Evolutionary conservation across 805 yeast species (phyloP).

Genomic region (Teunomyces kruisii): DNA sequence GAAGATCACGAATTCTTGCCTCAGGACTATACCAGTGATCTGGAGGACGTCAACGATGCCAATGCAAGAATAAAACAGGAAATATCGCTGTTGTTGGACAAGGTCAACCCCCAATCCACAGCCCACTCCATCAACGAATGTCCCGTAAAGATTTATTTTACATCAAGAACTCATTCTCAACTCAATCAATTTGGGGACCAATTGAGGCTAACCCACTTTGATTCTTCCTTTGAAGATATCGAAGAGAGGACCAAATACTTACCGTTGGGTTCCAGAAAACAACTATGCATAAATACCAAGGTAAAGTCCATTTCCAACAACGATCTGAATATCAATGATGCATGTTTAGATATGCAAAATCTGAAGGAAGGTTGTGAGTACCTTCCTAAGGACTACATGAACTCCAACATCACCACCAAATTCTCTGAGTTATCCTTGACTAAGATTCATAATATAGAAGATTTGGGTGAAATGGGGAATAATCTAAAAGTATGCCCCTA

Average conservation of each 20-base stretch:
- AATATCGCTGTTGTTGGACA: slow-evolving; percentile 46
- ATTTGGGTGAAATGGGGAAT: slow-evolving; percentile 60
- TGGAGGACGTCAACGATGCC: slow-evolving; percentile 18
- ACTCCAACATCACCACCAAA: slow-evolving; percentile 18
- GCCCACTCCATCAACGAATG: slow-evolving; percentile 24
- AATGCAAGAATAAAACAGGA: slow-evolving; percentile 43
- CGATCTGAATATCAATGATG: slow-evolving; percentile 67
- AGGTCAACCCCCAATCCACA: slow-evolving; percentile 32
- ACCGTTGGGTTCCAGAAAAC: slow-evolving; percentile 82
- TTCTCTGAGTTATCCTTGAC: slow-evolving; percentile 59
- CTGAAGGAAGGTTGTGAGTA: slow-evolving; percentile 23
- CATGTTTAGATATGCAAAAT: slow-evolving; percentile 70
- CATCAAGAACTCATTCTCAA: slow-evolving; percentile 92
- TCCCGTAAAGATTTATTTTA: slow-evolving; percentile 54
- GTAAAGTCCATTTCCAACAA: slow-evolving; percentile 49
- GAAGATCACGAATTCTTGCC: slow-evolving; percentile 25
- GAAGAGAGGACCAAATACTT: slow-evolving; percentile 62
- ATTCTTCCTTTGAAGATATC: slow-evolving; percentile 51
- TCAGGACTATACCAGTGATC: slow-evolving; percentile 36
- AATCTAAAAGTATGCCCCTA: slow-evolving; percentile 71
- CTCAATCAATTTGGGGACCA: slow-evolving; percentile 78
- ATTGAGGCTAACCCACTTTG: slow-evolving; percentile 58
- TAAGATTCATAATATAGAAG: slow-evolving; percentile 75
- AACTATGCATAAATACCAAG: slow-evolving; percentile 71
- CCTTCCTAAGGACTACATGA: slow-evolving; percentile 35